Evolutionary conservation across 371 early-diverging fungal species (phyloP).

Genomic region (Phascolomyces articulosus): DNA sequence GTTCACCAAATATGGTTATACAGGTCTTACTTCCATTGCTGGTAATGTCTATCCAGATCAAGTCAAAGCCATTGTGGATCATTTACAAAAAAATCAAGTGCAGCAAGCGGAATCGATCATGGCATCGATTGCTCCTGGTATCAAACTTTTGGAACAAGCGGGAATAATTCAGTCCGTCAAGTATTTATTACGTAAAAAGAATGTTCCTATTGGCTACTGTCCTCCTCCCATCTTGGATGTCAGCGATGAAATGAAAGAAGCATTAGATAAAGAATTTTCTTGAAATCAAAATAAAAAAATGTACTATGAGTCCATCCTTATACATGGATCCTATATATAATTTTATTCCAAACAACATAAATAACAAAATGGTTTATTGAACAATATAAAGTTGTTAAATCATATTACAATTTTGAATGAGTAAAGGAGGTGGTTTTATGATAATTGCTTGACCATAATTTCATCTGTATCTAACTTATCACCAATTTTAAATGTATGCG

Average conservation of each 20-base stretch:
- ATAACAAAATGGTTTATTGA: no score
- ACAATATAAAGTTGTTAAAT: no score
- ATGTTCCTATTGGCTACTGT: constrained; percentile 29
- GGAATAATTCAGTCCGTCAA: constrained; percentile 27
- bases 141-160: constrained; percentile 13
- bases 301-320: no score
- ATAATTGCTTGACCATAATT: constrained; percentile 27
- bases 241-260: constrained; percentile 1
- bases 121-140: constrained; percentile 1
- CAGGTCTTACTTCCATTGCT: constrained; percentile 26
- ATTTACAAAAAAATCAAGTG: constrained; percentile 10
- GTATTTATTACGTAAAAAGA: constrained; percentile 28
- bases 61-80: constrained; percentile 9
- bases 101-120: constrained; percentile 19
- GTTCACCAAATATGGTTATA: constrained; percentile 20
- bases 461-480: constrained; percentile 26
- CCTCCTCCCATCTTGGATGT: constrained; percentile 27
- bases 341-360: no score
- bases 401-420: no score
- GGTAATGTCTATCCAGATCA: constrained; percentile 26
- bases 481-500: constrained; percentile 28
- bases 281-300: not conserved
- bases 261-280: constrained; percentile 1
- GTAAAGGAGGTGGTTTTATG: not conserved
- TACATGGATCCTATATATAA: no score